A percentile compares a stretch with the other conserved stretches of the same genome.
phyloP scores from a whole-genome alignment of 2,329 filamentous ascomycete species.

The Xylaria sp. region DNA sequence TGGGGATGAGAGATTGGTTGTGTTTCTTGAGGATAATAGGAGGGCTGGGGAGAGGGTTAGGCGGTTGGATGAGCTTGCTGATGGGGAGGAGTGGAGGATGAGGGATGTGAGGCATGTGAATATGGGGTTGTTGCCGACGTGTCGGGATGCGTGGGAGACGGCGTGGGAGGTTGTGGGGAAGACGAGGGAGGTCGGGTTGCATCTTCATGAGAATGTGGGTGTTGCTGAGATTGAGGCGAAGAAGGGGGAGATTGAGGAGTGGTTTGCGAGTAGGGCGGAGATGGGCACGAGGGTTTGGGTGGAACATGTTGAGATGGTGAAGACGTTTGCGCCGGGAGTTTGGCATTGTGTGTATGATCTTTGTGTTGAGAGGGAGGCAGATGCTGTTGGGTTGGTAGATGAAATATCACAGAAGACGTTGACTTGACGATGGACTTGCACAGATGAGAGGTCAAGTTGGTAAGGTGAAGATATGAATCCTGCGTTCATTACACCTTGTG shows the following conservation, averaged over 20 bases:
- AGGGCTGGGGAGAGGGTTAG: conserved; percentile 42
- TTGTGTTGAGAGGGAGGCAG: conserved; percentile 36
- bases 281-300: conserved; percentile 33
- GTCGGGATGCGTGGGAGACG: conserved; percentile 47
- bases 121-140: conserved; percentile 57
- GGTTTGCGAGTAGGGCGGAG: conserved; percentile 39
- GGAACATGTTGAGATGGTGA: conserved; percentile 59
- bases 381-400: neutral
- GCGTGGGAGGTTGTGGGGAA: conserved; percentile 42
- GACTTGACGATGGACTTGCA: no score
- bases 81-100: conserved; percentile 25
- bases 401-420: conserved; percentile 16
- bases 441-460: neutral
- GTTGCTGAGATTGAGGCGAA: conserved; percentile 46
- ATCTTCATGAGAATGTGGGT: conserved; percentile 63
- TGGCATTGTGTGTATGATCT: conserved; percentile 68
- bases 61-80: conserved; percentile 32
- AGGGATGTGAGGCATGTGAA: conserved; percentile 54
- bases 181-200: conserved; percentile 48
- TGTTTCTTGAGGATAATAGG: conserved; percentile 65
- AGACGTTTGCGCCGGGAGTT: conserved; percentile 63
- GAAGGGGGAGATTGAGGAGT: conserved; percentile 42
- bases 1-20: conserved; percentile 52
- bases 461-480: neutral
- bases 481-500: neutral